phyloP scores from a whole-genome alignment of 441 rosid species.

The Metrosideros polymorpha region DNA sequence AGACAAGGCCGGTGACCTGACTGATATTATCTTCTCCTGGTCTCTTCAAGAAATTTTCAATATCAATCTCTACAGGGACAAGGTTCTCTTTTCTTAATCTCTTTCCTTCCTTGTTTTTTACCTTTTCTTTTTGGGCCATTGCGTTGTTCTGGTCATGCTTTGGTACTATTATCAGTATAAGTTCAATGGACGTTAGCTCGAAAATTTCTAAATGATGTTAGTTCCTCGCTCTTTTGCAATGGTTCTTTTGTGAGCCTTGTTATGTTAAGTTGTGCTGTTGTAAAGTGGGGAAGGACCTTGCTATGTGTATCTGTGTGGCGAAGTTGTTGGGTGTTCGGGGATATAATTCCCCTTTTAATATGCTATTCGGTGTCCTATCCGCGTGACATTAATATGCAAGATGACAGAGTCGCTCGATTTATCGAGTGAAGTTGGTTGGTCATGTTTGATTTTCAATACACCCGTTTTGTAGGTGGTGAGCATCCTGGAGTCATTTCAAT shows the following conservation, averaged over 20 bases:
- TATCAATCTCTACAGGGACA: conserved; percentile 18
- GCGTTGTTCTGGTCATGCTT: not conserved
- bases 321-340: not conserved
- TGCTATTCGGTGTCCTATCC: not conserved
- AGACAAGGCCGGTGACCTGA: not conserved
- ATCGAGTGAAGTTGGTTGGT: not conserved
- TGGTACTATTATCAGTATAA: not conserved
- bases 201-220: not conserved
- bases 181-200: not conserved
- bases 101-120: too few species aligned
- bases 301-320: not conserved
- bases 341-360: not conserved
- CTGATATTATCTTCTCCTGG: conserved; percentile 37
- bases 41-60: conserved; percentile 21
- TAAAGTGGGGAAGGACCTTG: not conserved
- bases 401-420: not conserved
- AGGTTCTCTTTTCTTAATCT: conserved; percentile 12
- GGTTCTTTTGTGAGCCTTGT: not conserved
- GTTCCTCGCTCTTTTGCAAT: not conserved
- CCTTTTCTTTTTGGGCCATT: not conserved
- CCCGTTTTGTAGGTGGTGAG: conserved; percentile 16
- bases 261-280: not conserved
- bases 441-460: not conserved
- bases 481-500: conserved; percentile 28
- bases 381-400: not conserved